A percentile compares a stretch with the other conserved stretches of the same genome.
These are phyloP conservation scores for Mortierella polycephala DNA, from an alignment of 371 early-diverging fungal genomes.

Conservation along the genomic window DNA sequence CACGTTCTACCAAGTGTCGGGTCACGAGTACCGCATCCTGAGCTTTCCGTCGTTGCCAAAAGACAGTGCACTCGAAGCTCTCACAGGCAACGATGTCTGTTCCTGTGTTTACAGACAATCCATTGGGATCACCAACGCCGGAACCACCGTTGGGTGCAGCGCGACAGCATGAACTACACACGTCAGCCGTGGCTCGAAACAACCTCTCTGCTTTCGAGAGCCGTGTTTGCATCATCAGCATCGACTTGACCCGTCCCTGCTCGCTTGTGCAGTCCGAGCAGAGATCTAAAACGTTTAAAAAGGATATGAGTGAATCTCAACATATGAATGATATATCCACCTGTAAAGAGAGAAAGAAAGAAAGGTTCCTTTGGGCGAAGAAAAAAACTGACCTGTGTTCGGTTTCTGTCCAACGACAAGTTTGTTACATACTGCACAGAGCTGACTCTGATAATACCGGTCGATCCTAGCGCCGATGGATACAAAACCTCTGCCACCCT, in stretches of 20 bases:
- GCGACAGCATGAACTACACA: constrained; percentile 49
- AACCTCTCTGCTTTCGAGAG: constrained; percentile 31
- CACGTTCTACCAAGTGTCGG: constrained; percentile 3
- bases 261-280: constrained; percentile 34
- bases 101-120: constrained; percentile 11
- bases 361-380: too few relatives aligned
- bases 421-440: constrained; percentile 31
- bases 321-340: not conserved
- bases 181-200: constrained; percentile 34
- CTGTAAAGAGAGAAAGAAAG: too few relatives aligned
- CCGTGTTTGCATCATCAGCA: constrained; percentile 28
- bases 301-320: not conserved
- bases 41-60: constrained; percentile 45
- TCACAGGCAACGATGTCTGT: constrained; percentile 43
- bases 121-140: constrained; percentile 1
- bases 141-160: constrained; percentile 14
- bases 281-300: constrained; percentile 10
- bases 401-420: constrained; percentile 20
- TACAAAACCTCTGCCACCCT: constrained; percentile 44
- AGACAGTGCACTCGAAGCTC: constrained; percentile 46
- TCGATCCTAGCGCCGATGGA: constrained; percentile 42
- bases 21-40: constrained; percentile 25
- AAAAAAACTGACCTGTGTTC: constrained; percentile 16
- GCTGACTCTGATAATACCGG: constrained; percentile 48
- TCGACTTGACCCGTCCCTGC: constrained; percentile 12